These are phyloP conservation scores for Corylus heterophylla DNA, from an alignment of 306 rosid species.

Conservation along the genomic window DNA sequence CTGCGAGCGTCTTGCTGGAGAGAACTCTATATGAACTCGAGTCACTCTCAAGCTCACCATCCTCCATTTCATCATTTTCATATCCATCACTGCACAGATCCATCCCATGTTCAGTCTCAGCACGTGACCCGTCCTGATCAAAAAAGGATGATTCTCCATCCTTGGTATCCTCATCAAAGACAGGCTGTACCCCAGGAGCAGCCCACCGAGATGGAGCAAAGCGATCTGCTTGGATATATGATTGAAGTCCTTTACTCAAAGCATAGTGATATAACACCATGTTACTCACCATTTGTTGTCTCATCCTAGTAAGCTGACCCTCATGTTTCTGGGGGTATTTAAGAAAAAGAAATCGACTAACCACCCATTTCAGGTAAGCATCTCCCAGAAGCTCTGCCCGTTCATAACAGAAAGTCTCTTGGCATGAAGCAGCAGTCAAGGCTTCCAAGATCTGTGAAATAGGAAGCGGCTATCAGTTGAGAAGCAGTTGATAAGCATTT, in stretches of 20 bases:
- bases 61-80: constrained; percentile 82
- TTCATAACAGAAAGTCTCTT: constrained; percentile 98
- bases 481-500: constrained; percentile 13
- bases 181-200: constrained; percentile 97
- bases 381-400: constrained; percentile 99
- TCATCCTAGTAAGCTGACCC: constrained; percentile 99
- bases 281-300: constrained; percentile 98
- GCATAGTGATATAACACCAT: constrained; percentile 91
- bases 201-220: constrained; percentile 99
- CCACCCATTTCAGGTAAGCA: constrained; percentile 98
- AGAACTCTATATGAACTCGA: constrained; percentile 93
- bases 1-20: constrained; percentile 99
- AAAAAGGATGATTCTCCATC: constrained; percentile 85
- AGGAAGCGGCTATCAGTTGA: constrained; percentile 26
- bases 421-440: constrained; percentile 98
- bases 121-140: constrained; percentile 53
- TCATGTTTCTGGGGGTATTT: constrained; percentile 97
- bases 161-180: constrained; percentile 85
- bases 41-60: constrained; percentile 91
- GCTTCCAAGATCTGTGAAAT: constrained; percentile 89
- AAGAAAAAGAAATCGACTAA: constrained; percentile 90
- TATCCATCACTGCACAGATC: constrained; percentile 36
- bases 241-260: constrained; percentile 80
- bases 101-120: constrained; percentile 37
- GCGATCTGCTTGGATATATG: constrained; percentile 97